phyloP scores from a whole-genome alignment of 345 rosid species.

The Eucalyptus marginata region DNA sequence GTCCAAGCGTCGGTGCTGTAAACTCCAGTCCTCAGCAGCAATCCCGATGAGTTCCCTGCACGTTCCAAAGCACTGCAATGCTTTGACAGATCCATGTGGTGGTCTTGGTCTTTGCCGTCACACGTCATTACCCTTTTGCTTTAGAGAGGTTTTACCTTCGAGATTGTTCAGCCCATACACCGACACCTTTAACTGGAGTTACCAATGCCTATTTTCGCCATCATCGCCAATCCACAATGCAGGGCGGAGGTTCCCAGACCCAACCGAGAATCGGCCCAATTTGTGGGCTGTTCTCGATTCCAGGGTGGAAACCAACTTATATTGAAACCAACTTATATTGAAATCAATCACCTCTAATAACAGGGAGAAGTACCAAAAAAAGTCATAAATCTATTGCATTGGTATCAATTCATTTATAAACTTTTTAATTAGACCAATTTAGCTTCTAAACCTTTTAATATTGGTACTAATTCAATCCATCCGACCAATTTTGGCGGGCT shows the following conservation, averaged over 20 bases:
- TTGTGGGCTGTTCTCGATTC: accelerated
- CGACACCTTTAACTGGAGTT: background rate
- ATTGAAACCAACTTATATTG: accelerated
- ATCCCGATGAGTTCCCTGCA: background rate
- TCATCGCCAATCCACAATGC: background rate
- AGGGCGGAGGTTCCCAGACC: background rate
- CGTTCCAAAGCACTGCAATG: background rate
- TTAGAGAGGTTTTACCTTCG: background rate
- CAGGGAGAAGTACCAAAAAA: no score
- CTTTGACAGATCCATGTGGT: background rate
- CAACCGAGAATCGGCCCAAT: accelerated
- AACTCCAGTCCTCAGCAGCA: background rate
- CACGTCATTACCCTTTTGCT: background rate
- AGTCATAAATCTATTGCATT: no score
- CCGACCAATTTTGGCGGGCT: no score
- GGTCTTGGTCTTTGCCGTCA: background rate
- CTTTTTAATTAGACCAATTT: no score
- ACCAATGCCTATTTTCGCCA: background rate
- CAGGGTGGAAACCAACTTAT: accelerated
- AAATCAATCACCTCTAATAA: background rate
- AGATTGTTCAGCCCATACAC: background rate
- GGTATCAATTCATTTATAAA: no score
- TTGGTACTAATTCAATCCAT: no score
- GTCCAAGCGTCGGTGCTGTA: background rate
- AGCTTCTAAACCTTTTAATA: no score